Evolutionary conservation across 2,329 filamentous ascomycete genomes (phyloP), one percentile per base, ranked within the genome.

Genomic region (Ceratocystis cacaofunesta): DNA sequence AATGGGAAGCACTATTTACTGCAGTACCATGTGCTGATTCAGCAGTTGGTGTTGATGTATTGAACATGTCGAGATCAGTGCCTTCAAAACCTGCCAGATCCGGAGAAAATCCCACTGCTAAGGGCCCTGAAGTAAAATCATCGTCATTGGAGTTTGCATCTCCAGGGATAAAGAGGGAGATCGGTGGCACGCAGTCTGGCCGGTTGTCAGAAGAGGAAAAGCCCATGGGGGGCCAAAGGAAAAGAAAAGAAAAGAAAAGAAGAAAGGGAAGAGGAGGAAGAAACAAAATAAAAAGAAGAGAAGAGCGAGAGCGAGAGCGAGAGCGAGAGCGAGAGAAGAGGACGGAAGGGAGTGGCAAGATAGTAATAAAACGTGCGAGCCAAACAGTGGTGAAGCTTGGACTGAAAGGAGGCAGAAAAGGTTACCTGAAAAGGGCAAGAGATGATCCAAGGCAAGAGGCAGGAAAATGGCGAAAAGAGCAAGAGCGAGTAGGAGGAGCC

Each of bases 131-230:
- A 41, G 48, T 50, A 36, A 67, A 60, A 36, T 63, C 63, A 19
- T 65, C 19, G 12, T 61, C 63, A 32, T 50, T 43, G 28, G 55
- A 52, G 61, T 41, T 22, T 7, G 28, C 28, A 58, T n/a, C 17
- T 2, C 5, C 44, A 50, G 32, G 50, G 44, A 41, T 50, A 44
- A 28, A 67, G 43, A 25, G 58, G 41, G 58, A 65, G 44, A 63
- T 60, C 25, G 63, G 41, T 36, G 66, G 63, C 50, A 67, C 66
- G 19, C 58, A 36, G 30, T 65, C 66, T 52, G 63, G 60, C 25
- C 46, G 57, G 36, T 44, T 61, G 36, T 65, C 63, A 60, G 61
- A 65, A 6, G 66, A 67, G 46, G 66, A 67, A 41, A 67, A 43
- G 22, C 66, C 58, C 66, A 67, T 67, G 63, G 58, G 65, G 30